Percentiles rank a stretch among this genome's conserved stretches.
Evolutionary conservation across 148 eudicot genomes (phyloP).

Genomic region (Cornus kousa): DNA sequence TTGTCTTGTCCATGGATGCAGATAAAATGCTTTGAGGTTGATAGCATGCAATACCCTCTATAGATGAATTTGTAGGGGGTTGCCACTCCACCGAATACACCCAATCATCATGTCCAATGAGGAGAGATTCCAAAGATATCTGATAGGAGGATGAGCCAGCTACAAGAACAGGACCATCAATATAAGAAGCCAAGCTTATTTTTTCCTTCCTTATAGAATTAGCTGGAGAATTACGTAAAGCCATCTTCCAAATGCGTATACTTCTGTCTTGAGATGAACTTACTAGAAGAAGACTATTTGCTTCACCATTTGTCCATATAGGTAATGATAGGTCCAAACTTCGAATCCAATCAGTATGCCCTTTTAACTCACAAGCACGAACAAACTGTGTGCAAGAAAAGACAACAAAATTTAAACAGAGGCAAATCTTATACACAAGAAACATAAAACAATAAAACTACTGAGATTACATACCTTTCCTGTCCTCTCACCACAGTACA

Average conservation of each 20-base stretch:
- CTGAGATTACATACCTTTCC: slow-evolving; percentile 61
- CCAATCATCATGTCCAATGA: slow-evolving; percentile 99
- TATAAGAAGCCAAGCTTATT: slow-evolving; percentile 73
- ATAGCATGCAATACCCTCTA: slow-evolving; percentile 35
- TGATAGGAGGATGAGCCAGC: slow-evolving; percentile 73
- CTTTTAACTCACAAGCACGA: slow-evolving; percentile 87
- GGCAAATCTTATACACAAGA: background rate
- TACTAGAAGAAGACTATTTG: slow-evolving; percentile 56
- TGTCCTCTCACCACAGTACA: slow-evolving; percentile 71
- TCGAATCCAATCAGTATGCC: slow-evolving; percentile 96
- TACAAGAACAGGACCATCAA: slow-evolving; percentile 79
- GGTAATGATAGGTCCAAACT: slow-evolving; percentile 92
- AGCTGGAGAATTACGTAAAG: slow-evolving; percentile 35
- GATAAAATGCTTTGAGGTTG: slow-evolving; percentile 85
- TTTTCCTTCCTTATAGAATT: slow-evolving; percentile 37
- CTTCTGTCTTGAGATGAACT: slow-evolving; percentile 91
- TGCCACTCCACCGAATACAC: slow-evolving; percentile 97
- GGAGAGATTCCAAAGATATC: slow-evolving; percentile 82
- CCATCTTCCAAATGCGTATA: slow-evolving; percentile 82
- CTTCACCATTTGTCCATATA: slow-evolving; percentile 43
- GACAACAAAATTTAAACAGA: background rate
- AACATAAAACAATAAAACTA: background rate
- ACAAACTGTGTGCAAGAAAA: slow-evolving; percentile 50
- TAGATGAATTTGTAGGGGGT: slow-evolving; percentile 52
- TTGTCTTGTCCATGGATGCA: slow-evolving; percentile 97